Evolutionary conservation across 176 grass and related monocot genomes (phyloP).

Genomic region (Carex myosuroides): DNA sequence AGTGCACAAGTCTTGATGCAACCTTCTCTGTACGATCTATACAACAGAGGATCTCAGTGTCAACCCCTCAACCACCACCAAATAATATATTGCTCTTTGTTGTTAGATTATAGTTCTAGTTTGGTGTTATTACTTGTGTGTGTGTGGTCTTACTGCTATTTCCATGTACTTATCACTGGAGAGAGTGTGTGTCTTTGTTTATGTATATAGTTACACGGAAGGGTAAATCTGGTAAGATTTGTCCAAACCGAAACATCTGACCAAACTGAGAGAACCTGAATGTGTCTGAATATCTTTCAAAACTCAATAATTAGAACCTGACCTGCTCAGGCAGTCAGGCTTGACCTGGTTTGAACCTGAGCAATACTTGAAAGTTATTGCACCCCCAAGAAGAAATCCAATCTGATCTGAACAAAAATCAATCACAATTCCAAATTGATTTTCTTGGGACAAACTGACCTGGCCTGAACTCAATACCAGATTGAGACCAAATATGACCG

Average conservation of each 20-base stretch:
- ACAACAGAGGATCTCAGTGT: no score
- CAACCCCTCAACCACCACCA: not conserved
- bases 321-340: not conserved
- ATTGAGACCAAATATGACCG: not conserved
- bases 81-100: not conserved
- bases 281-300: not conserved
- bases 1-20: not conserved
- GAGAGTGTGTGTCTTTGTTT: not conserved
- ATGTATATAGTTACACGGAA: not conserved
- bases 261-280: no score
- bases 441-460: not conserved
- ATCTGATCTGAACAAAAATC: not conserved
- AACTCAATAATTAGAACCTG: not conserved
- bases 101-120: not conserved
- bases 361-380: not conserved
- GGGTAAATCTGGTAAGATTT: not conserved
- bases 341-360: not conserved
- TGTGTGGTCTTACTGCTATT: not conserved
- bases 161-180: not conserved
- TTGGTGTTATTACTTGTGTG: not conserved
- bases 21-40: not conserved
- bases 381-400: not conserved
- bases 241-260: not conserved
- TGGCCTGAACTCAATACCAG: not conserved
- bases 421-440: not conserved